Base-by-base conservation (phyloP, 495 filamentous ascomycete genomes). In the Aspergillus sclerotiicarbonarius region DNA sequence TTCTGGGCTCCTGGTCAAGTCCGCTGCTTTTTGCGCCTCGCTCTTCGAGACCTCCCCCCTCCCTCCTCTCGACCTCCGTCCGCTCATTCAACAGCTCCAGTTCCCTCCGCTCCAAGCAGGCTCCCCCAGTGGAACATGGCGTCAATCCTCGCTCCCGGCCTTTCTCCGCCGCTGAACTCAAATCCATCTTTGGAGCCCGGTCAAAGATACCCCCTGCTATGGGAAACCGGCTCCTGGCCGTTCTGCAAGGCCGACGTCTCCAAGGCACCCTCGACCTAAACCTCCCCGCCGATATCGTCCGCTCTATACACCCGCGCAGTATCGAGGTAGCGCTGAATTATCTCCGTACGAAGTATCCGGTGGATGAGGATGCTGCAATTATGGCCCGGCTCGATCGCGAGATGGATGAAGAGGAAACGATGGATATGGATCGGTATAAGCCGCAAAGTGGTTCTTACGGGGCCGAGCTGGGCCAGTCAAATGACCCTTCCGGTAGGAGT, bases 281-380 rank as follows among this genome's bases (percentile, higher is more conserved):
- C 35, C 67, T 80, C 9, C 76, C 77, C 9, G 37, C 51, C 19
- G 74, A 81, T 19, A 70, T 76, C 16, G 41, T 79, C 78, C 71
- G 81, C 71, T 58, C 63, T 25, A 64, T 69, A 16, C 59, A 60
- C 55, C 64, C 72, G 58, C 50, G 59, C 19, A 68, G 70, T 6
- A 56, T 76, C 21, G 70, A 79, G 20, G 72, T 64, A 41, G 91
- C 80, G 0, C 72, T 96, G 51, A 65, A 75, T 46, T 95, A 88
- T 71, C 79, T 96, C 8, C 86, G 92, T 25, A 66, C 70, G 19
- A 77, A 81, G 29, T 81, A 88, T 33, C 85, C 88, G 0, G 72
- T 96, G 6, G 90, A 96, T 56, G 92, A 96, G 66, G 80, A 92
- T 58, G 81, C 77, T 6, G 82, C 82, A 0, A 83, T 85, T 6